These are phyloP conservation scores for Rhizopogon rudus DNA, from an alignment of 768 basidiomycete genomes.

Conservation along the genomic window DNA sequence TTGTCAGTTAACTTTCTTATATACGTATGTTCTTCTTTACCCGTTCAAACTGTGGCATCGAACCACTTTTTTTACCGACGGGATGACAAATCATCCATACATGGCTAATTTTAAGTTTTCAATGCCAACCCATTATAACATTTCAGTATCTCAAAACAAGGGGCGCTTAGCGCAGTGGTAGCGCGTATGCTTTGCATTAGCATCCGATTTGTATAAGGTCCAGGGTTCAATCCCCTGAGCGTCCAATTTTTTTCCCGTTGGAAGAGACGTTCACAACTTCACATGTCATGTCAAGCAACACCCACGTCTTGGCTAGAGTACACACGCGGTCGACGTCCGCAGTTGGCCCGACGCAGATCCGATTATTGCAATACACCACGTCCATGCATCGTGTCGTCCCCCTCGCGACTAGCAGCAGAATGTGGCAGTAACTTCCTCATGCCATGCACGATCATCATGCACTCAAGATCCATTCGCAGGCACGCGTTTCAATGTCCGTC, in stretches of 20 bases:
- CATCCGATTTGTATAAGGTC: slow-evolving; percentile 32
- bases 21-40: not conserved
- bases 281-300: too few relatives aligned
- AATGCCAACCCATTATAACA: too few relatives aligned
- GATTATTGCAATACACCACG: too few relatives aligned
- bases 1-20: slow-evolving; percentile 13
- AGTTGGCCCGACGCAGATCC: too few relatives aligned
- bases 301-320: too few relatives aligned
- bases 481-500: not conserved
- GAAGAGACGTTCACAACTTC: too few relatives aligned
- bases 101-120: not conserved
- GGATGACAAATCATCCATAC: slow-evolving; percentile 5
- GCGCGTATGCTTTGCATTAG: slow-evolving; percentile 39
- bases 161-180: slow-evolving; percentile 33
- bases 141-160: not conserved
- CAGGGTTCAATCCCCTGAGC: slow-evolving; percentile 40
- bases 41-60: not conserved
- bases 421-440: not conserved
- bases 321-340: too few relatives aligned
- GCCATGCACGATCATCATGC: not conserved
- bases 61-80: slow-evolving; percentile 24
- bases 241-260: slow-evolving; percentile 23
- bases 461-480: not conserved
- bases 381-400: not conserved
- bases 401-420: not conserved